Evolutionary conservation across 1,139 yeast species (phyloP).

Genomic region (Pichia sp.): DNA sequence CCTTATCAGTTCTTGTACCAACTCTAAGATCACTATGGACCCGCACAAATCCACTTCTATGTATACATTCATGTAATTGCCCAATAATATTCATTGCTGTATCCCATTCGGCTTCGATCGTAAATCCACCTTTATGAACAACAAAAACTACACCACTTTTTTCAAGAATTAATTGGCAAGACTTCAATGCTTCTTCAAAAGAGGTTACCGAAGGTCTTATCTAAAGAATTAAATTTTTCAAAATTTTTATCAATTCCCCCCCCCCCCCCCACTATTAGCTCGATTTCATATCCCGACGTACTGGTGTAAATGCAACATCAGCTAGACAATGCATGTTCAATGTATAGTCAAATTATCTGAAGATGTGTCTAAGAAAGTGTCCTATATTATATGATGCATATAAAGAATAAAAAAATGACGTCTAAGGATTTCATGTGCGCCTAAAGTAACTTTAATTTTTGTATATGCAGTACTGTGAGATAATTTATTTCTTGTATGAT

Average conservation of each 20-base stretch:
- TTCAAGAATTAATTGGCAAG: constrained; percentile 2
- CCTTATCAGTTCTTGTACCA: constrained; percentile 66
- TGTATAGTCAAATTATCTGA: background rate
- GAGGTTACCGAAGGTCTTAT: constrained; percentile 2
- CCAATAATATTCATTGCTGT: constrained; percentile 74
- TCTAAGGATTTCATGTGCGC: too few species aligned
- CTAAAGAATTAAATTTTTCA: background rate
- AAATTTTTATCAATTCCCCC: too few species aligned
- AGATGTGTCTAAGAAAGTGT: background rate
- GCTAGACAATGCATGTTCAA: constrained; percentile 59
- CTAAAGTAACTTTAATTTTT: too few species aligned
- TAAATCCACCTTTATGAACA: constrained; percentile 46
- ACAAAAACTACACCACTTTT: constrained; percentile 6
- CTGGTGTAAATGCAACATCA: constrained; percentile 74
- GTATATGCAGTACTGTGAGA: too few species aligned
- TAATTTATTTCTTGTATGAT: too few species aligned
- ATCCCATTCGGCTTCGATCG: constrained; percentile 84
- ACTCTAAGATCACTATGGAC: constrained; percentile 78
- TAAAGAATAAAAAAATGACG: too few species aligned
- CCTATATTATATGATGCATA: too few species aligned
- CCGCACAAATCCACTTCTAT: constrained; percentile 57
- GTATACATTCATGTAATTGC: constrained; percentile 61
- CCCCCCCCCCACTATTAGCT: too few species aligned
- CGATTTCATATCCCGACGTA: constrained; percentile 31
- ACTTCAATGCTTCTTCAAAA: constrained; percentile 6